Base-by-base conservation (phyloP, 2,329 filamentous ascomycete species). In the Pseudogymnoascus sp. region DNA sequence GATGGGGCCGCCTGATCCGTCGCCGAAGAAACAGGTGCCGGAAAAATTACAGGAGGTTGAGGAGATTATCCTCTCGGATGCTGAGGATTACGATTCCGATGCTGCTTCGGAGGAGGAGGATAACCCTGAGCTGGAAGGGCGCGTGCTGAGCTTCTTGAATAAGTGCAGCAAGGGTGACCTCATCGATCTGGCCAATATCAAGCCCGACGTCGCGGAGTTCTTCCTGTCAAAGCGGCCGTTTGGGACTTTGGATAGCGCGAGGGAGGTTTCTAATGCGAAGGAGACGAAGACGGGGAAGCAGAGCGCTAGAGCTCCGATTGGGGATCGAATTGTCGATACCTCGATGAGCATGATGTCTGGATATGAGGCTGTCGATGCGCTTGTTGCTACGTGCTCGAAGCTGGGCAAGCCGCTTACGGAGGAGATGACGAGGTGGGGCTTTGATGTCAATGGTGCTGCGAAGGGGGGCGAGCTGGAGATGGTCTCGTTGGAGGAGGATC, bases 111-210 rank as follows among this genome's bases (percentile, higher is more conserved):
- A 67, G 35, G 65, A 71, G 4, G 76, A 77, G 46, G 76, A 78
- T 26, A 75, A 78, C 60, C 74, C 75, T 15, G 72, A 75, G 31
- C 72, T 84, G 42, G 80, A 85, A 31, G 71, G 71, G 4, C 82
- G 82, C 63, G 83, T 97, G 6, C 78, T 97, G 29, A 82, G 86
- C 7, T 96, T 92, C 70, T 87, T 99, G 75, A 97, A 97, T 71
- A 85, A 81, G 0, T 95, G 90, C 73, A 85, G 86, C 4, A 78
- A 85, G 9, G 83, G 88, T 37, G 90, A 93, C 64, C 83, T 99
- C 44, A 85, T 89, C 1, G 93, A 96, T 68, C 87, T 97, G 65
- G 91, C 91, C 0, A 87, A 87, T 33, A 86, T 89, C 65, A 87
- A 88, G 37, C 83, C 88, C 67, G 84, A 87, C 5, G 81, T 87